Evolutionary conservation across 495 filamentous ascomycete genomes (phyloP), one percentile per base, ranked within the genome.

Genomic region (Penicillium canariense): DNA sequence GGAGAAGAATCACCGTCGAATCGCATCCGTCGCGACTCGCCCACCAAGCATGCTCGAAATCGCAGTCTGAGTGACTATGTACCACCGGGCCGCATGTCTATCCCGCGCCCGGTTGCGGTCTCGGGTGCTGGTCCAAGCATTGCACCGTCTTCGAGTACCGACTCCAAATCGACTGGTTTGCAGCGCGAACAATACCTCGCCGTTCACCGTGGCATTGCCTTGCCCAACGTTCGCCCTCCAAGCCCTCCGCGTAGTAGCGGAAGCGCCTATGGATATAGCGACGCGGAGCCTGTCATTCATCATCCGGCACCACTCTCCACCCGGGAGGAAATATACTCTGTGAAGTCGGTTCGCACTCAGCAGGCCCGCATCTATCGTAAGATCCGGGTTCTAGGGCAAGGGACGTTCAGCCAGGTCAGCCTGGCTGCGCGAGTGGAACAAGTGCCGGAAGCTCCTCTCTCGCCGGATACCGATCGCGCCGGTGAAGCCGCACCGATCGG

Each of bases 391-490:
- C 78, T 98, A 9, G 94, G 94, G 8, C 89, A 96, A 54, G 94
- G 94, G 12, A 96, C 94, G 2, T 98, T 98, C 69, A 96, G 91
- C 70, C 89, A 88, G 58, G 94, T 98, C 25, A 84, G 91, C 66
- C 77, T 98, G 9, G 93, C 91, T 4, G 96, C 89, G 4, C 78
- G 80, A 66, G 82, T 74, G 64, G 78, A 63, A 57, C 62, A 53
- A 35, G 7, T 48, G 14, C 38, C 39, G 2, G 56, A 54, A n/a
- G 56, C 55, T n/a, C 62, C 59, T 11, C 40, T 66, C 35, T 69
- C 48, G 26, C 63, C 66, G 3, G 58, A 52, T n/a, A 60, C 57
- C 20, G 68, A 75, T 58, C 62, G 72, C 45, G 65, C 67, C 17
- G 72, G 71, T 10, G 34, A 75, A 70, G 47, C 79, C 74, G 45